Conservation (phyloP, 2,329 filamentous ascomycete genomes). For the Hypocrella siamensis region DNA sequence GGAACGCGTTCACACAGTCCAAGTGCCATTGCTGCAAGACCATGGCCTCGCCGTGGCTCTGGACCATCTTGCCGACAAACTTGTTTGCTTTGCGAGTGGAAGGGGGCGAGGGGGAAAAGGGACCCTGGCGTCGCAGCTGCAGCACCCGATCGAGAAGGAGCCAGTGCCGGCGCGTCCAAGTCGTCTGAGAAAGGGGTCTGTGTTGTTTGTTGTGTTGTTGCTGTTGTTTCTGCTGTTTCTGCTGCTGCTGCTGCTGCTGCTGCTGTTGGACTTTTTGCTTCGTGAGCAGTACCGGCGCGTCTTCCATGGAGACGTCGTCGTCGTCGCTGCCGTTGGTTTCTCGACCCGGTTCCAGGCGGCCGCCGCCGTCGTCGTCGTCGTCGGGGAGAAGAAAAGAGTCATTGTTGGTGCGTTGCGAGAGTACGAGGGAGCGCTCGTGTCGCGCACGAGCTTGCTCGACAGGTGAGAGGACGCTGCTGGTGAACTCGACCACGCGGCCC, state of each 20-base stretch:
- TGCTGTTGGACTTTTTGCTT: too few species aligned
- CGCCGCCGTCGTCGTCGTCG: too few species aligned
- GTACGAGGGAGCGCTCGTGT: slow-evolving; percentile 11
- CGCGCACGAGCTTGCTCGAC: slow-evolving; percentile 21
- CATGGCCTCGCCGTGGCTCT: slow-evolving; percentile 29
- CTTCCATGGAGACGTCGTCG: slow-evolving; percentile 12
- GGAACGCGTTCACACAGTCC: slow-evolving; percentile 40
- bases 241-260: neutral
- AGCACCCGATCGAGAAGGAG: slow-evolving; percentile 34
- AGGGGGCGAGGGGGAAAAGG: slow-evolving; percentile 13
- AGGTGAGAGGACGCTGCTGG: slow-evolving; percentile 32
- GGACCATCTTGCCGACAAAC: slow-evolving; percentile 32
- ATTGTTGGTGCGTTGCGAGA: slow-evolving; percentile 4
- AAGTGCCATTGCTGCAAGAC: slow-evolving; percentile 39
- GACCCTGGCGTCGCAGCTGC: slow-evolving; percentile 27
- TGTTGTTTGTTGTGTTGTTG: neutral
- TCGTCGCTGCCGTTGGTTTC: slow-evolving; percentile 13
- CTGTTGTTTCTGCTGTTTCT: neutral
- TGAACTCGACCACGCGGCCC: slow-evolving; percentile 43
- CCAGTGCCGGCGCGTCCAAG: slow-evolving; percentile 39
- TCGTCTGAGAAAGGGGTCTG: slow-evolving; percentile 20
- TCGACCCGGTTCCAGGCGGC: too few species aligned
- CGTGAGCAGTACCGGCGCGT: slow-evolving; percentile 9
- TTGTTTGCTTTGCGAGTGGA: slow-evolving; percentile 14
- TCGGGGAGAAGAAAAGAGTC: slow-evolving; percentile 4